These are phyloP conservation scores for Hibiscus tridactylites DNA, from an alignment of 345 rosid species.

Conservation along the genomic window DNA sequence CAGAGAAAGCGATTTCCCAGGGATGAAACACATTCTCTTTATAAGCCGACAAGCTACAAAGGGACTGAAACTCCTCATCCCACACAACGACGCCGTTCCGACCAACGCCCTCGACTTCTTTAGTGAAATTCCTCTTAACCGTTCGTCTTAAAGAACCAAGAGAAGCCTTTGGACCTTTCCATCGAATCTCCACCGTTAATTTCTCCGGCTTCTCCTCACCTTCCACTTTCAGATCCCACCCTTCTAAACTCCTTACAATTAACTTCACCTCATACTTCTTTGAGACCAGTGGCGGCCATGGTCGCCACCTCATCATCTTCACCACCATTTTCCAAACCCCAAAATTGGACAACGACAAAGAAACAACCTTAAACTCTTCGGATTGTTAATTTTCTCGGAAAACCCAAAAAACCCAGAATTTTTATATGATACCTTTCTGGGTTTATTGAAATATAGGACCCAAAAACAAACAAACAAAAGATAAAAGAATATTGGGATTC, in stretches of 20 bases:
- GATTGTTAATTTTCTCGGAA: background rate
- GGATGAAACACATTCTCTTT: slow-evolving; percentile 74
- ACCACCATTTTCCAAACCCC: slow-evolving; percentile 52
- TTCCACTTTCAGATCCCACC: slow-evolving; percentile 65
- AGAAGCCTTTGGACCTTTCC: slow-evolving; percentile 92
- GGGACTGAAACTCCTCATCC: slow-evolving; percentile 78
- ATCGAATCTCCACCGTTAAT: slow-evolving; percentile 75
- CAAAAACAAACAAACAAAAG: background rate
- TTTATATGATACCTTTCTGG: background rate
- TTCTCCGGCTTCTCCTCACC: slow-evolving; percentile 23
- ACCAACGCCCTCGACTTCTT: slow-evolving; percentile 40
- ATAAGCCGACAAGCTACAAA: slow-evolving; percentile 61
- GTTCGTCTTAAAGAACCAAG: slow-evolving; percentile 63
- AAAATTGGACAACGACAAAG: background rate
- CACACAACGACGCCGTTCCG: slow-evolving; percentile 50
- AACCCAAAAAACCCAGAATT: background rate
- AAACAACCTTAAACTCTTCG: slow-evolving; percentile 4
- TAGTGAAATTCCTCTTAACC: slow-evolving; percentile 81
- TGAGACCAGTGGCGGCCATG: slow-evolving; percentile 75
- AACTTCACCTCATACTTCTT: slow-evolving; percentile 71
- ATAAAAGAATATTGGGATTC: background rate
- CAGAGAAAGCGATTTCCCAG: slow-evolving; percentile 88
- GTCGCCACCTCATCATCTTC: slow-evolving; percentile 99
- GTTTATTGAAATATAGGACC: background rate
- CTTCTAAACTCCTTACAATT: slow-evolving; percentile 57